phyloP scores from a whole-genome alignment of 2,329 filamentous ascomycete genomes.

The Trichophyton simii region DNA sequence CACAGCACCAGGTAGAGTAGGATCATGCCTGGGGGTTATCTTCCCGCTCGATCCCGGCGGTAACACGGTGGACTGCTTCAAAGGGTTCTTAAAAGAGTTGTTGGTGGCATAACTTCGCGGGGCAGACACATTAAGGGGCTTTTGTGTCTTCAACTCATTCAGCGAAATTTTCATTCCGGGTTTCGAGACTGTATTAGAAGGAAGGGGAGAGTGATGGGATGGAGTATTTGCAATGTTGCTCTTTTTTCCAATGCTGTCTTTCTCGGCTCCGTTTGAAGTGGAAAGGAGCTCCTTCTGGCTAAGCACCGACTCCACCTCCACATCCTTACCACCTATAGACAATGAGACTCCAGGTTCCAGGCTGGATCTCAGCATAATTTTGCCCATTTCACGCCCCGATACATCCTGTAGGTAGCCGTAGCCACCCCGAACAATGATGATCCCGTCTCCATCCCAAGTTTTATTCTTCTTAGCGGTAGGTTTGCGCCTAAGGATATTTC shows the following conservation, averaged over 20 bases:
- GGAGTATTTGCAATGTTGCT: background rate
- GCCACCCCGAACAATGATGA: slow-evolving; percentile 46
- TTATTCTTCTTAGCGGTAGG: slow-evolving; percentile 61
- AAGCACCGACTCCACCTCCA: slow-evolving; percentile 54
- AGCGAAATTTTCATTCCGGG: slow-evolving; percentile 5
- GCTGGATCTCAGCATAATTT: slow-evolving; percentile 41
- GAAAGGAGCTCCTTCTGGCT: slow-evolving; percentile 46
- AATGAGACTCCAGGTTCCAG: slow-evolving; percentile 49
- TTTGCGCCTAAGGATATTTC: slow-evolving; percentile 43
- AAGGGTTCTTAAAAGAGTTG: slow-evolving; percentile 49
- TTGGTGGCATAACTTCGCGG: slow-evolving; percentile 30
- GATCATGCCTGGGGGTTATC: slow-evolving; percentile 51
- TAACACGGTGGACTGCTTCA: slow-evolving; percentile 42
- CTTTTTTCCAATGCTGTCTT: background rate
- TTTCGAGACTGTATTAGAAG: background rate
- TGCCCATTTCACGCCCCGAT: slow-evolving; percentile 51
- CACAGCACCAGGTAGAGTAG: slow-evolving; percentile 45
- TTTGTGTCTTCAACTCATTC: slow-evolving; percentile 21
- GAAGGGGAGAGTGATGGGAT: background rate
- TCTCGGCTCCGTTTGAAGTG: slow-evolving; percentile 13
- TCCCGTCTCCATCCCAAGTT: slow-evolving; percentile 63
- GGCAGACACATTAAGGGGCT: slow-evolving; percentile 27
- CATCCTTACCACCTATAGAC: slow-evolving; percentile 53
- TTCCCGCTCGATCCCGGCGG: slow-evolving; percentile 33
- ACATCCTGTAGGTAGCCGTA: slow-evolving; percentile 50